Base-by-base conservation (phyloP, 1,284 basidiomycete species). In the Blastosporella zonata region DNA sequence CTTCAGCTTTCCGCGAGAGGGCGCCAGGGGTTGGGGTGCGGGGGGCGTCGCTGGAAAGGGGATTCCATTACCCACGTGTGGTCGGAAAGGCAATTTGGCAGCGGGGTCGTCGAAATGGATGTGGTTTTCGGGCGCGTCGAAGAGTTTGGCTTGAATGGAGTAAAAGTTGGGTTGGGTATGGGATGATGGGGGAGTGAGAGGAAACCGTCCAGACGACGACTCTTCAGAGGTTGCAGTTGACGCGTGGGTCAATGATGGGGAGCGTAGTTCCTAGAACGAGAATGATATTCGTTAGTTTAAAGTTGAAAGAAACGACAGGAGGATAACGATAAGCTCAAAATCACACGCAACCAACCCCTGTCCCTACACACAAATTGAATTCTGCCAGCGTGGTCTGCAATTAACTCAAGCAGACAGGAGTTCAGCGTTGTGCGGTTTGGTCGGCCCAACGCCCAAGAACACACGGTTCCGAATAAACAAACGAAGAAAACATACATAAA, bases 1-100 rank as follows among this genome's bases (percentile, higher is more conserved):
- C 42, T 67, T 68, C 45, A 65, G 60, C 54, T 66, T 70, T 48
- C 71, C 62, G 49, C 72, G 74, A 43, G 65, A 66, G 9, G 54
- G 57, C 2, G 63, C 66, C 9, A 60, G 51, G 7, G 68, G 62
- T 17, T 59, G 49, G 1, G 62, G 54, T 8, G 62, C 59, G 18
- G 54, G 45, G 12, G 59, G 55, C 2, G 54, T 40, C 7, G 60
- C 59, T 6, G 63, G 59, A 37, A 62, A 60, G 9, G 47, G 17
- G 17, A 52, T 38, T 12, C 47, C 31, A 21, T 8, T 29, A 18
- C 33, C 40, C 17, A n/a, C n/a, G n/a, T 22, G 7, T 8, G 36
- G 41, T n/a, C 18, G 34, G 20, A 37, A n/a, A 20, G 36, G 29
- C n/a, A 31, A 28, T 17, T 47, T 38, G 25, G 41, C 35, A 34